Base-by-base conservation (phyloP, 306 rosid genomes). In the Ochetophila trinervis region DNA sequence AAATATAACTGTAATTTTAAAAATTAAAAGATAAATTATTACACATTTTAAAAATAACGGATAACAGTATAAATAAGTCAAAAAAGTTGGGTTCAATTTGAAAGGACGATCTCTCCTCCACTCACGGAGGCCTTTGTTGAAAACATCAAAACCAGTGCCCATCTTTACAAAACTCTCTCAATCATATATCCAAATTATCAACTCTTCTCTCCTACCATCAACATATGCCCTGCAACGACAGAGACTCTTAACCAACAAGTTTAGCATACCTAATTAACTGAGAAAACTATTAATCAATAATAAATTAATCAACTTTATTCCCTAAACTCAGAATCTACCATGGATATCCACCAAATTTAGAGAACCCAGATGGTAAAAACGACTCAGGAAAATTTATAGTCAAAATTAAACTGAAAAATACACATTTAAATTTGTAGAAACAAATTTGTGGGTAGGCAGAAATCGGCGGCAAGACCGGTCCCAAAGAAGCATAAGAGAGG, bases 241-340 rank as follows among this genome's bases (percentile, higher is more conserved):
- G 44, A 69, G 15, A 53, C 55, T 20, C 51, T 60, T 71, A 66
- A 67, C 32, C 52, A 50, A 15, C 5, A 5, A 34, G 58, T 18
- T 13, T 57, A 62, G 72, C 62, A 18, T 3, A 23, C 48, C 47
- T 4, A 40, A 40, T 4, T 4, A 40, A 4, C 5, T 4, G 10
- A 40, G 10, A 4, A 40, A 4, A 40, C 7, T 10, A 40, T 40
- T 5, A n/a, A n/a, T n/a, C n/a, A n/a, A n/a, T n/a, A n/a, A n/a
- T 57, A n/a, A 18, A 32, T 5, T 13, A 27, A 19, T 14, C 44
- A 58, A n/a, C n/a, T 36, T 48, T 68, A 62, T 69, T 60, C 56
- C 15, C 58, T 37, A 16, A 53, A 67, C n/a, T 8, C 47, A 65
- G 82, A 76, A 81, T 78, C 88, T 79, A 66, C 77, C 68, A 64